Evolutionary conservation across 2,329 filamentous ascomycete species (phyloP).

Genomic region (Akanthomyces uredinophilus): DNA sequence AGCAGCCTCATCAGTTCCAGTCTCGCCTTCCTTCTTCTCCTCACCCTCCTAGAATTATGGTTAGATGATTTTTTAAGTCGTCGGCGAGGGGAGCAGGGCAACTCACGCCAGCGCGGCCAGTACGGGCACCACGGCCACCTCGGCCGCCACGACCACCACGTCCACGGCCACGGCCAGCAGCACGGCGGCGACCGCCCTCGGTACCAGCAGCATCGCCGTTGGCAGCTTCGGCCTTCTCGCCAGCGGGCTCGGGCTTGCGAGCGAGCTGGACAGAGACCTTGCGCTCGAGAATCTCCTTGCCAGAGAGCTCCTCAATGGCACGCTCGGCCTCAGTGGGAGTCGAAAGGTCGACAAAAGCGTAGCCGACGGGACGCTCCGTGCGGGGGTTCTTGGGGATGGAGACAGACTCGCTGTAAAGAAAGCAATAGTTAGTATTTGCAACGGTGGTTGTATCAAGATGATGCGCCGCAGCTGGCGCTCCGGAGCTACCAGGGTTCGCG

Average conservation of each 20-base stretch:
- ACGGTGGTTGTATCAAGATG: neutral
- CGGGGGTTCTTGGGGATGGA: constrained; percentile 99
- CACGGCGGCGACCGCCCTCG: constrained; percentile 59
- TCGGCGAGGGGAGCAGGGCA: neutral
- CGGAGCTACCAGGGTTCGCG: neutral
- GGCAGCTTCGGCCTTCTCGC: constrained; percentile 67
- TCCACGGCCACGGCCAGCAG: constrained; percentile 61
- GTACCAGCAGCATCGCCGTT: constrained; percentile 71
- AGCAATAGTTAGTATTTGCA: constrained; percentile 24
- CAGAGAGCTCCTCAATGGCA: constrained; percentile 91
- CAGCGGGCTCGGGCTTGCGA: constrained; percentile 87
- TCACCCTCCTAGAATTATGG: constrained; percentile 29
- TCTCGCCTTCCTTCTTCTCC: constrained; percentile 43
- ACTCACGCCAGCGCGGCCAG: constrained; percentile 38
- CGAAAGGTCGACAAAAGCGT: constrained; percentile 97
- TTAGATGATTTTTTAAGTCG: neutral
- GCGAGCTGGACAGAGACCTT: constrained; percentile 99
- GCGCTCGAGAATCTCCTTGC: constrained; percentile 95
- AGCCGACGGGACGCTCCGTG: constrained; percentile 96
- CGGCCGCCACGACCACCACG: constrained; percentile 66
- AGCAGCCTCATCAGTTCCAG: constrained; percentile 33
- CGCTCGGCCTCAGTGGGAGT: constrained; percentile 92
- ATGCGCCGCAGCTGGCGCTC: neutral
- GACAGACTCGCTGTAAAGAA: constrained; percentile 74
- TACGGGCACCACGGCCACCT: constrained; percentile 52